A percentile compares a stretch with the other conserved stretches of the same genome.
phyloP scores from a whole-genome alignment of 163 green algal species.

The Coccomyxa subellipsoidea region DNA sequence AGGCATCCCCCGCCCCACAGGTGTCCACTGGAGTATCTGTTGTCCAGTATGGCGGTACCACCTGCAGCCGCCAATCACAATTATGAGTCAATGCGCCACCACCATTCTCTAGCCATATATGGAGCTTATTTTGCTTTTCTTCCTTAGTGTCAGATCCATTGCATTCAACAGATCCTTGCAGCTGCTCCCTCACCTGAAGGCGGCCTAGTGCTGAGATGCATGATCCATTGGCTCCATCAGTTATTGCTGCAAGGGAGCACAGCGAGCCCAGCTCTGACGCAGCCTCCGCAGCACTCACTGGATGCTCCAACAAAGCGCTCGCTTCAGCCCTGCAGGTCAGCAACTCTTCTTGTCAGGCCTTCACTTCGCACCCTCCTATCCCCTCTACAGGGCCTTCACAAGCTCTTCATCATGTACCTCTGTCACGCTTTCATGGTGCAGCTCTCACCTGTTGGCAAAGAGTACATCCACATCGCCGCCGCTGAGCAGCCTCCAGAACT shows the following conservation, averaged over 20 bases:
- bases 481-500: slow-evolving; percentile 50
- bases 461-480: slow-evolving; percentile 48
- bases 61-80: slow-evolving; percentile 10
- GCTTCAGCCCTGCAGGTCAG: slow-evolving; percentile 57
- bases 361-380: not conserved
- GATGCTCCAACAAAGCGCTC: slow-evolving; percentile 46
- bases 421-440: not conserved
- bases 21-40: slow-evolving; percentile 76
- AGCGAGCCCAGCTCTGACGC: slow-evolving; percentile 46
- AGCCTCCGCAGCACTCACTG: slow-evolving; percentile 31
- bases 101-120: too few relatives aligned
- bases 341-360: not conserved
- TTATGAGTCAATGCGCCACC: not conserved
- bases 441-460: slow-evolving; percentile 42
- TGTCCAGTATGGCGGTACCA: slow-evolving; percentile 70
- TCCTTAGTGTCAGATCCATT: not conserved
- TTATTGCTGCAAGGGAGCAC: slow-evolving; percentile 72
- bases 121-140: not conserved
- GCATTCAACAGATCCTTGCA: not conserved
- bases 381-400: not conserved
- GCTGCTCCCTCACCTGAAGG: slow-evolving; percentile 33
- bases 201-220: slow-evolving; percentile 64
- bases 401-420: not conserved
- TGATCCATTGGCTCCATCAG: slow-evolving; percentile 70
- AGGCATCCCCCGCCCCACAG: slow-evolving; percentile 90